phyloP scores from a whole-genome alignment of 306 rosid genomes.

The Alnus rubra region DNA sequence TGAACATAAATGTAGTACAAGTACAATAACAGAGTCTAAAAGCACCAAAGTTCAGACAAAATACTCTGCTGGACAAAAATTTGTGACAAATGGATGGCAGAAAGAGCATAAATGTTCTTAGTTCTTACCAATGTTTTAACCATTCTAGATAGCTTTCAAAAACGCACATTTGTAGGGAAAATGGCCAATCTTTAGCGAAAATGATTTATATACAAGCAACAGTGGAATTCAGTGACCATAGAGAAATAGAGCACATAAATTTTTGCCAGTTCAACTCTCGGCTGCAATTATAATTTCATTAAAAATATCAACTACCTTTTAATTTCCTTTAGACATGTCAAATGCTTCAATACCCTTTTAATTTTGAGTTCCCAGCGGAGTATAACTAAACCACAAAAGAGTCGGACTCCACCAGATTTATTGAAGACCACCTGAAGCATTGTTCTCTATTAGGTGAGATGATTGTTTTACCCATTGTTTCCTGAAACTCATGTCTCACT shows the following conservation, averaged over 20 bases:
- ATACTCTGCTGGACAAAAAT: not conserved
- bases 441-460: not conserved
- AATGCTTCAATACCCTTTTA: constrained; percentile 33
- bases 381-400: not conserved
- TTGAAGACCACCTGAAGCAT: constrained; percentile 11
- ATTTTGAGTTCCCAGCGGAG: constrained; percentile 14
- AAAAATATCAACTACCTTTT: too few relatives aligned
- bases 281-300: constrained; percentile 9
- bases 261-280: constrained; percentile 15
- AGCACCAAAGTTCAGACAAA: not conserved
- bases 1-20: not conserved
- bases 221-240: not conserved
- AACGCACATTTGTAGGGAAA: not conserved
- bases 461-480: constrained; percentile 19
- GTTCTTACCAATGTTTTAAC: not conserved
- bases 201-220: constrained; percentile 14
- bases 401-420: constrained; percentile 13
- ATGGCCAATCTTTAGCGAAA: constrained; percentile 12
- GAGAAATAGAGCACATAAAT: constrained; percentile 13
- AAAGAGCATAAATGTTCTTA: too few relatives aligned
- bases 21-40: not conserved
- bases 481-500: constrained; percentile 33
- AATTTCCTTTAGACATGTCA: constrained; percentile 32
- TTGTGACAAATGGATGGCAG: not conserved
- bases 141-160: not conserved